A percentile compares a stretch with the other conserved stretches of the same genome.
Evolutionary conservation across 2,329 filamentous ascomycete genomes (phyloP).

Genomic region (Albifimbria verrucaria): DNA sequence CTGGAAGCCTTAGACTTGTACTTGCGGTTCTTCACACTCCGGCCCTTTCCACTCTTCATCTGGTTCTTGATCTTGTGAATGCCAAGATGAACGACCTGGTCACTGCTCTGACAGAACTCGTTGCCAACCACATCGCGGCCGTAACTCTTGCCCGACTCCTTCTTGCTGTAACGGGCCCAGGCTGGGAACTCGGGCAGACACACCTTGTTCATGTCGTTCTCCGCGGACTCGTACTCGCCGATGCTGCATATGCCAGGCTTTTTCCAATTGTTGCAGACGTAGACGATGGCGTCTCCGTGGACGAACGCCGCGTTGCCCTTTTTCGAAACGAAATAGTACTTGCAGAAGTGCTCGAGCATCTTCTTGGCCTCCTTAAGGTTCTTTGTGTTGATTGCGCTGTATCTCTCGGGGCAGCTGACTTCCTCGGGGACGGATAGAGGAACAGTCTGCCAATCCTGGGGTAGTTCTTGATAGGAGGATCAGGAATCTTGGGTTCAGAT

Average conservation of each 20-base stretch:
- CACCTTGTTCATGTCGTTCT: not conserved
- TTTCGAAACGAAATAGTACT: not conserved
- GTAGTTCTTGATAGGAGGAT: not conserved
- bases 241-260: not conserved
- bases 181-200: not conserved
- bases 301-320: not conserved
- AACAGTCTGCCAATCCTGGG: not conserved
- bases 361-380: not conserved
- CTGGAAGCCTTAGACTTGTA: no score
- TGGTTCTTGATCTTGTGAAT: not conserved
- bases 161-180: not conserved
- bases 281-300: not conserved
- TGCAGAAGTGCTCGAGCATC: not conserved
- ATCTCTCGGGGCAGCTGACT: not conserved
- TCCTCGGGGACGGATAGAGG: not conserved
- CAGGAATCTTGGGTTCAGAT: not conserved
- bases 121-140: not conserved
- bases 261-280: not conserved
- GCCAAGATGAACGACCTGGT: not conserved
- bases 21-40: no score
- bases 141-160: not conserved
- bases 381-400: not conserved
- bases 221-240: not conserved
- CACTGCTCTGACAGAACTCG: not conserved
- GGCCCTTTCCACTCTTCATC: no score